Evolutionary conservation across 805 yeast genomes (phyloP).

Genomic region (Kuraishia ogatae): DNA sequence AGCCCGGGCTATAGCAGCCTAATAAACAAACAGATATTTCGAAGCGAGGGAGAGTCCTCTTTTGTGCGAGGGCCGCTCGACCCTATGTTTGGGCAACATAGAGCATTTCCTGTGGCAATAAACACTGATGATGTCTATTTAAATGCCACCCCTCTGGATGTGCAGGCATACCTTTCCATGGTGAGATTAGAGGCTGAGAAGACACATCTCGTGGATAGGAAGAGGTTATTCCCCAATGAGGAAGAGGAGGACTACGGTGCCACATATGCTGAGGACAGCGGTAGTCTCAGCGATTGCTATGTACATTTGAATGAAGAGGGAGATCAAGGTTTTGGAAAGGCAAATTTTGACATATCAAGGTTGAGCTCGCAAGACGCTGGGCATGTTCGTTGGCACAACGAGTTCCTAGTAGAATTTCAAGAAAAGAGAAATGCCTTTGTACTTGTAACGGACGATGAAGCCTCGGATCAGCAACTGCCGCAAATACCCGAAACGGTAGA

Average conservation of each 20-base stretch:
- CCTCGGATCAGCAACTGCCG: constrained; percentile 8
- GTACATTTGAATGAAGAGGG: background rate
- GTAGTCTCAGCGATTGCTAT: background rate
- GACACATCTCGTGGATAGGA: constrained; percentile 5
- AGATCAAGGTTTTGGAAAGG: background rate
- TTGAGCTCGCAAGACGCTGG: background rate
- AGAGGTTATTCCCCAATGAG: background rate
- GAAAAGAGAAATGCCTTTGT: constrained; percentile 10
- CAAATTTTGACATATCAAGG: background rate
- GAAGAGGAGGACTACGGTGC: constrained; percentile 3
- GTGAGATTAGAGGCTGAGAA: constrained; percentile 22
- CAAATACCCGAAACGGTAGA: constrained; percentile 27
- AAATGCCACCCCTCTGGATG: constrained; percentile 13
- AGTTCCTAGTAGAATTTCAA: constrained; percentile 11
- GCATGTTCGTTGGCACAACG: constrained; percentile 4
- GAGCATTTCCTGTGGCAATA: constrained; percentile 24
- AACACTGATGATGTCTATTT: constrained; percentile 11
- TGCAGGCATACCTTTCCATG: constrained; percentile 21
- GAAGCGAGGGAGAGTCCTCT: background rate
- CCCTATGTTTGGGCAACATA: constrained; percentile 24
- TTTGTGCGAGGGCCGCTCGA: constrained; percentile 24
- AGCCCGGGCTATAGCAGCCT: background rate
- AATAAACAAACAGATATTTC: background rate
- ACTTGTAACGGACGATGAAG: constrained; percentile 7
- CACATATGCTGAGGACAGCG: background rate